phyloP scores from a whole-genome alignment of 176 grass and related monocot genomes.

The Tuctoria greenei region DNA sequence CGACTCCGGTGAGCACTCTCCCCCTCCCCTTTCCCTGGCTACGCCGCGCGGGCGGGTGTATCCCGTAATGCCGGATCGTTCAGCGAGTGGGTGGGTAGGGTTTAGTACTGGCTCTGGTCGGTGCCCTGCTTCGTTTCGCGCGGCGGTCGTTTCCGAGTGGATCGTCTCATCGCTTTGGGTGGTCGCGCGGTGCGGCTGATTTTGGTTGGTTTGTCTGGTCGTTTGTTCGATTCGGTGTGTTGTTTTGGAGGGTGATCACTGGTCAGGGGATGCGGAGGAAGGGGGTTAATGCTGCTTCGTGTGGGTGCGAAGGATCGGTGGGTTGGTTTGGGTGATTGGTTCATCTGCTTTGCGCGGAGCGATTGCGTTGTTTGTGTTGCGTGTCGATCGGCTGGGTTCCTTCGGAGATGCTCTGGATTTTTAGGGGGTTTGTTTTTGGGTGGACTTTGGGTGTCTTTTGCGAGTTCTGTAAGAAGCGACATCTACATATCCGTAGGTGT shows the following conservation, averaged over 20 bases:
- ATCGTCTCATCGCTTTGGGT: neutral
- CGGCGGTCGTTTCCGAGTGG: neutral
- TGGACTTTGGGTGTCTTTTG: neutral
- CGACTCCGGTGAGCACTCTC: slow-evolving; percentile 27
- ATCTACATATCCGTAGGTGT: too few relatives aligned
- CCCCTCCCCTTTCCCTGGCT: neutral
- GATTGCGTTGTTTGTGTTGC: neutral
- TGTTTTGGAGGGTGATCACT: too few relatives aligned
- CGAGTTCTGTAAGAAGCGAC: neutral
- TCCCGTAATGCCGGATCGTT: slow-evolving; percentile 28
- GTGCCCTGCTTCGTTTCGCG: too few relatives aligned
- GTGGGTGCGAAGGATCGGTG: neutral
- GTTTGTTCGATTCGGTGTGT: neutral
- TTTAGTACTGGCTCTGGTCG: neutral
- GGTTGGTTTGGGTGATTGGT: neutral
- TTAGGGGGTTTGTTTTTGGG: neutral
- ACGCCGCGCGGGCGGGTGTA: neutral
- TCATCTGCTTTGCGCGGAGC: neutral
- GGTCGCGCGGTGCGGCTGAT: neutral
- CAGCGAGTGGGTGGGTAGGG: neutral
- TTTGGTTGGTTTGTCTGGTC: neutral
- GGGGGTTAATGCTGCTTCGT: slow-evolving; percentile 20
- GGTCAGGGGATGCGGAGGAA: too few relatives aligned
- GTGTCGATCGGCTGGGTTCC: neutral
- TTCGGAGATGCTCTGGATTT: neutral